These are phyloP conservation scores for Pichia sp. DNA, from an alignment of 1,139 yeast species.

Conservation along the genomic window DNA sequence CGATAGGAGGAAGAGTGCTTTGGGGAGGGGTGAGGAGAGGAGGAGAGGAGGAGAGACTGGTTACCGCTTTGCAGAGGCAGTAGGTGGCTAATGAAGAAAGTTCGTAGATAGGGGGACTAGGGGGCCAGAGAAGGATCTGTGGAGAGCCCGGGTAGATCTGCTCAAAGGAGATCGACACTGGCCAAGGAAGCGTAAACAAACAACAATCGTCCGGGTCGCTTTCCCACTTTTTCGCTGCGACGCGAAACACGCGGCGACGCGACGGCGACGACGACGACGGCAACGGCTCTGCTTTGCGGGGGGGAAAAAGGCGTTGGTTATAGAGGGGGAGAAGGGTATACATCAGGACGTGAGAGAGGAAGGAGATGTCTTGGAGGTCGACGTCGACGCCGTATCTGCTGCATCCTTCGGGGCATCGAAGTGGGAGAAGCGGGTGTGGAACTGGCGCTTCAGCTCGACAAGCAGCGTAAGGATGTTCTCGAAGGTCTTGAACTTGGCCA, in stretches of 20 bases:
- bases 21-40: not conserved
- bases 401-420: not conserved
- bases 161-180: not conserved
- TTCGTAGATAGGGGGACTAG: too few relatives aligned
- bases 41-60: not conserved
- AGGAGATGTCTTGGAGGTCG: too few relatives aligned
- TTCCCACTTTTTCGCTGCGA: not conserved
- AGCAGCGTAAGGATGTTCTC: conserved; percentile 25
- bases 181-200: not conserved
- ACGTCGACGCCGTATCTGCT: not conserved
- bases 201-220: not conserved
- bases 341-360: not conserved
- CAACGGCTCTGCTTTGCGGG: not conserved
- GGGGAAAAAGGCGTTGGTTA: too few relatives aligned
- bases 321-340: not conserved
- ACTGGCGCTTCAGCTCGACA: conserved; percentile 18
- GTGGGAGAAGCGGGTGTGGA: conserved; percentile 14
- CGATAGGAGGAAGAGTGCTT: not conserved
- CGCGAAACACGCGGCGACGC: not conserved
- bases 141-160: not conserved
- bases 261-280: not conserved
- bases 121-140: too few relatives aligned
- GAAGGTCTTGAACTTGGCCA: conserved; percentile 27
- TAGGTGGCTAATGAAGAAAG: too few relatives aligned
- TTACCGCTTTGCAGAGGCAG: too few relatives aligned